These are phyloP conservation scores for Coffea humblotiana DNA, from an alignment of 305 asterid species.

Conservation along the genomic window DNA sequence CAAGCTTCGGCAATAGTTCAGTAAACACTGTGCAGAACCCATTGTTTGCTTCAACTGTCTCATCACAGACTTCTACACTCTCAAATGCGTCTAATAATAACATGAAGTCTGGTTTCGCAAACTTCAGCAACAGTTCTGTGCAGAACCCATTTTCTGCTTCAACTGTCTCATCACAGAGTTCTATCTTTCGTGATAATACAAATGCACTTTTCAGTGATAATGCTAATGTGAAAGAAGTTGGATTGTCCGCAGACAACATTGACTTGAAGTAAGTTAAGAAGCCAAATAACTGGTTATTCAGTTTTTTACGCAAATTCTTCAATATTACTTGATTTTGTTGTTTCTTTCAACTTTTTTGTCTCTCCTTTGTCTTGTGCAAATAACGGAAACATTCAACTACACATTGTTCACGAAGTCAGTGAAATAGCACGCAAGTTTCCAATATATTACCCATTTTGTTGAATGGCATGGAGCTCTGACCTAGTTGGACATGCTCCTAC, in stretches of 20 bases:
- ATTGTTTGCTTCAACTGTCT: constrained; percentile 41
- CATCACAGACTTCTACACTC: constrained; percentile 38
- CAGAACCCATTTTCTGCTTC: not conserved
- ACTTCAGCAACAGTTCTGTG: constrained; percentile 32
- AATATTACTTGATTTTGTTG: not conserved
- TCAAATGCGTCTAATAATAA: constrained; percentile 11
- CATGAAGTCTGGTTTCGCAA: constrained; percentile 30
- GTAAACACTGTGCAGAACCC: constrained; percentile 40
- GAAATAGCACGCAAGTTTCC: not conserved
- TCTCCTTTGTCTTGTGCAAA: not conserved
- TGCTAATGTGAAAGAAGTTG: constrained; percentile 24
- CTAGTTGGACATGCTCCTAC: not conserved
- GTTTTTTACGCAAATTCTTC: not conserved
- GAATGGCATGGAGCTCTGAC: not conserved
- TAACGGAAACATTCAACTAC: not conserved
- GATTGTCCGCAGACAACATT: constrained; percentile 24
- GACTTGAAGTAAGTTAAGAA: constrained; percentile 47
- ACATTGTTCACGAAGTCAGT: not conserved
- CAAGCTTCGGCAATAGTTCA: constrained; percentile 35
- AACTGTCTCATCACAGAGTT: no score
- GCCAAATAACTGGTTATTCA: not conserved
- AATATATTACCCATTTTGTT: not conserved
- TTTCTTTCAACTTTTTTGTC: not conserved
- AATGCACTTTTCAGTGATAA: not conserved
- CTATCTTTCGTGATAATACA: no score